Percentiles rank a stretch among this genome's conserved stretches.
These are phyloP conservation scores for Candida sanyaensis DNA, from an alignment of 1,139 yeast genomes.

Conservation along the genomic window DNA sequence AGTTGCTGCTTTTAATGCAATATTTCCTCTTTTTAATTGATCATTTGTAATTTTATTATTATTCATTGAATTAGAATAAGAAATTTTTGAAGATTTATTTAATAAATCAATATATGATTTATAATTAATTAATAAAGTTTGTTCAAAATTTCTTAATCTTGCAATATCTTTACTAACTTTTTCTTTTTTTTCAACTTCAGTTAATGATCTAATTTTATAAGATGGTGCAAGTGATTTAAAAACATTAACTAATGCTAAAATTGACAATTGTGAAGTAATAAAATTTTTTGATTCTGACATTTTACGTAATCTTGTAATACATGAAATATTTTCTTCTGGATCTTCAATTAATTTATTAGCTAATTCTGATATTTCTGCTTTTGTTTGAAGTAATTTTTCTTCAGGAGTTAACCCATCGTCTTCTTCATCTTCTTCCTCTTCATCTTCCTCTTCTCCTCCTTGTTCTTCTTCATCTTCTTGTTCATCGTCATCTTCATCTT, in stretches of 20 bases:
- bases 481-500: slow-evolving; percentile 21
- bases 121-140: slow-evolving; percentile 69
- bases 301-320: slow-evolving; percentile 68
- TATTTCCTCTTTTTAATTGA: slow-evolving; percentile 51
- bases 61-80: slow-evolving; percentile 41
- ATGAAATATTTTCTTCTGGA: slow-evolving; percentile 80
- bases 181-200: slow-evolving; percentile 79
- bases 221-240: slow-evolving; percentile 88
- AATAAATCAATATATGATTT: slow-evolving; percentile 65
- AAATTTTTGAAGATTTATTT: slow-evolving; percentile 39
- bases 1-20: slow-evolving; percentile 77
- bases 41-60: slow-evolving; percentile 37
- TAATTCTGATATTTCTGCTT: slow-evolving; percentile 81
- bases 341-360: slow-evolving; percentile 82
- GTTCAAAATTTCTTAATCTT: slow-evolving; percentile 76
- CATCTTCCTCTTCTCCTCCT: slow-evolving; percentile 16
- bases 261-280: slow-evolving; percentile 70
- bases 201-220: slow-evolving; percentile 78
- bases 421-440: slow-evolving; percentile 23
- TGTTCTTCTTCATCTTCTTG: slow-evolving; percentile 22
- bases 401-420: slow-evolving; percentile 52
- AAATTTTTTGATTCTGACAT: slow-evolving; percentile 70
- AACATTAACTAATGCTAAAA: slow-evolving; percentile 79
- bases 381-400: slow-evolving; percentile 59
- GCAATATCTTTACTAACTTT: slow-evolving; percentile 83